These are phyloP conservation scores for Onygenales sp. DNA, from an alignment of 2,329 filamentous ascomycete species.

Conservation along the genomic window DNA sequence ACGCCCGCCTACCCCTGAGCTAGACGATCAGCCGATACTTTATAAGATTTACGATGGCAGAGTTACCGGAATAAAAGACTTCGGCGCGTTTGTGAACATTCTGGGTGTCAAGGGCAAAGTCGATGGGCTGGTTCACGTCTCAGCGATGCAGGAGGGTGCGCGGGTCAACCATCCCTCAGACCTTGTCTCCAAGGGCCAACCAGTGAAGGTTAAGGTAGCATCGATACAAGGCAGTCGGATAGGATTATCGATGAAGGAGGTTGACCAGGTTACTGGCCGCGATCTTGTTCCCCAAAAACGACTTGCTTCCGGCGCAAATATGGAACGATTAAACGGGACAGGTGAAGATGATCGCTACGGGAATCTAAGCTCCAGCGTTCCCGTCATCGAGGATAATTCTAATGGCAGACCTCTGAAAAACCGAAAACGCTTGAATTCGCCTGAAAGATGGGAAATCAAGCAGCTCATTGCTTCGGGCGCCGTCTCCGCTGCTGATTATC, in stretches of 20 bases:
- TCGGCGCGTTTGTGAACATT: conserved; percentile 92
- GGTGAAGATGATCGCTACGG: conserved; percentile 48
- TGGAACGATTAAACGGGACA: conserved; percentile 62
- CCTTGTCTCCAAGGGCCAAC: conserved; percentile 67
- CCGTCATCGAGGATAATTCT: conserved; percentile 54
- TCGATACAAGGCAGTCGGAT: conserved; percentile 75
- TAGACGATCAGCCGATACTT: conserved; percentile 72
- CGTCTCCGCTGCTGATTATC: conserved; percentile 84
- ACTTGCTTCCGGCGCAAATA: conserved; percentile 83
- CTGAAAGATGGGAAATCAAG: conserved; percentile 94
- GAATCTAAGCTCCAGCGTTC: conserved; percentile 43
- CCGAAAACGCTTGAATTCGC: conserved; percentile 91
- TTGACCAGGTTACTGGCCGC: conserved; percentile 78
- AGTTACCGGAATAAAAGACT: conserved; percentile 88
- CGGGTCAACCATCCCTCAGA: conserved; percentile 90
- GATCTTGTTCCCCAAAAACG: conserved; percentile 71
- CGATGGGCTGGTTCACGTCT: conserved; percentile 89
- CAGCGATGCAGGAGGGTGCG: conserved; percentile 72
- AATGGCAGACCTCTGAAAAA: conserved; percentile 49
- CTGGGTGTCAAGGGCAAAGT: conserved; percentile 77
- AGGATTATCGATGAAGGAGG: conserved; percentile 93
- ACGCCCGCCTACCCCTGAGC: conserved; percentile 57
- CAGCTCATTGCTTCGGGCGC: conserved; percentile 94
- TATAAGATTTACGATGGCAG: conserved; percentile 85
- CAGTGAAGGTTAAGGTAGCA: conserved; percentile 85